Conservation (phyloP, 306 rosid genomes). For the Lathyrus aphaca region DNA sequence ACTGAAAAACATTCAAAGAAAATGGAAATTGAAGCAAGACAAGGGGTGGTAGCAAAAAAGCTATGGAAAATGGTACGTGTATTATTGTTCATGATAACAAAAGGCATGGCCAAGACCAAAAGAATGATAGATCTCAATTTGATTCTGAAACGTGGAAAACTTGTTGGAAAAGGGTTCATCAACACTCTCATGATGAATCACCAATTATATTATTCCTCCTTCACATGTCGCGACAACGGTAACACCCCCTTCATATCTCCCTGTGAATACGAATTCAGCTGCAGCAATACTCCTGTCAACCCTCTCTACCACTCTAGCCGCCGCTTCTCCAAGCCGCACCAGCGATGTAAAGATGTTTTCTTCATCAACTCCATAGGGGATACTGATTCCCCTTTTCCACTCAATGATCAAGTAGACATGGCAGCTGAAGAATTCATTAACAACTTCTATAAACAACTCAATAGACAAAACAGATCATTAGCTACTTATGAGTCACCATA, state of each 20-base stretch:
- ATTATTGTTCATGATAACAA: slow-evolving; percentile 67
- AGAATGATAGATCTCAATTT: slow-evolving; percentile 51
- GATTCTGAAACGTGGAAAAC: slow-evolving; percentile 71
- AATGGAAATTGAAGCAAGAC: slow-evolving; percentile 70
- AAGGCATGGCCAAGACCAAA: slow-evolving; percentile 75
- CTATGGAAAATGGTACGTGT: slow-evolving; percentile 68
- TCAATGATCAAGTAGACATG: slow-evolving; percentile 68
- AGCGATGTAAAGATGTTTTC: slow-evolving; percentile 57
- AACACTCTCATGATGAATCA: slow-evolving; percentile 55
- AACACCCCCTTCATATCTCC: slow-evolving; percentile 63
- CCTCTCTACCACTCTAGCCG: slow-evolving; percentile 40
- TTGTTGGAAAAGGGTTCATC: slow-evolving; percentile 64
- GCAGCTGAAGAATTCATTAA: slow-evolving; percentile 84
- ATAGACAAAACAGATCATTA: slow-evolving; percentile 45
- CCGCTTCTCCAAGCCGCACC: slow-evolving; percentile 36
- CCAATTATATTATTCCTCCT: slow-evolving; percentile 46
- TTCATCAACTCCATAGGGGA: slow-evolving; percentile 18
- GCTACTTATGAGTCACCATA: slow-evolving; percentile 59
- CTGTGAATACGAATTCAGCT: slow-evolving; percentile 86
- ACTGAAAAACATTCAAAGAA: not conserved
- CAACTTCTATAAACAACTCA: slow-evolving; percentile 68
- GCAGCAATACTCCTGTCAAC: slow-evolving; percentile 78
- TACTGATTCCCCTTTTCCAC: slow-evolving; percentile 85
- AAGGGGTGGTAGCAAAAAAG: slow-evolving; percentile 62
- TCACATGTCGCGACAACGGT: slow-evolving; percentile 61